Percentiles rank a stretch among this genome's conserved stretches.
phyloP scores from a whole-genome alignment of 805 yeast species.

The Vanderwaltozyma verrucispora region DNA sequence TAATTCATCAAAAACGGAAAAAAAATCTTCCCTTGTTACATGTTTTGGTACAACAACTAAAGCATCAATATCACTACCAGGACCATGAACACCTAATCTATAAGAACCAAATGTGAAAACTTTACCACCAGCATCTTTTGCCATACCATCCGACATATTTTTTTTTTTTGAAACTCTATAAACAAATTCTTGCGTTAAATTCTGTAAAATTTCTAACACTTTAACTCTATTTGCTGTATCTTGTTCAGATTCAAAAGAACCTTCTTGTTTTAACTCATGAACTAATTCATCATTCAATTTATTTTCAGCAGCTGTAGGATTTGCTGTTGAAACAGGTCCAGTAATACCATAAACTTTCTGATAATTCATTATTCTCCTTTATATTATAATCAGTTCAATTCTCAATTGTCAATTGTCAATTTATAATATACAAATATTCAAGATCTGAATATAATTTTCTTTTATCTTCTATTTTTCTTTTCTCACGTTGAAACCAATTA shows the following conservation, averaged over 20 bases:
- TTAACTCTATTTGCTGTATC: slow-evolving; percentile 76
- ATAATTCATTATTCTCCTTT: slow-evolving; percentile 23
- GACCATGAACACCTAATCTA: slow-evolving; percentile 92
- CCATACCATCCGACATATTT: slow-evolving; percentile 97
- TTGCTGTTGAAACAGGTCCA: slow-evolving; percentile 71
- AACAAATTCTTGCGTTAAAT: slow-evolving; percentile 71
- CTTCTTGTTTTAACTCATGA: slow-evolving; percentile 66
- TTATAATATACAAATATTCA: too few relatives aligned
- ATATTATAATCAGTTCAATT: too few relatives aligned
- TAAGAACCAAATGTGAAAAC: slow-evolving; percentile 95
- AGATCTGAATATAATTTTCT: too few relatives aligned
- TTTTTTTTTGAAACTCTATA: slow-evolving; percentile 66
- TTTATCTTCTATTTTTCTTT: too few relatives aligned
- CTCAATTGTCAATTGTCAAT: too few relatives aligned
- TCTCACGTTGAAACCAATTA: too few relatives aligned
- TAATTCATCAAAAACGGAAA: slow-evolving; percentile 64
- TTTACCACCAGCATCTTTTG: slow-evolving; percentile 94
- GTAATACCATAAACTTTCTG: slow-evolving; percentile 29
- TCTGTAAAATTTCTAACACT: slow-evolving; percentile 62
- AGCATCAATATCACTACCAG: slow-evolving; percentile 96
- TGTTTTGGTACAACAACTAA: slow-evolving; percentile 96
- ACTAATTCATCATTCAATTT: slow-evolving; percentile 65
- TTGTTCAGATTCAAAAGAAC: slow-evolving; percentile 80
- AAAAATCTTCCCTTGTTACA: slow-evolving; percentile 82
- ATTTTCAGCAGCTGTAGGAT: slow-evolving; percentile 75